A percentile compares a stretch with the other conserved stretches of the same genome.
phyloP scores from a whole-genome alignment of 495 filamentous ascomycete species.

The Tuber microsphaerosporum region DNA sequence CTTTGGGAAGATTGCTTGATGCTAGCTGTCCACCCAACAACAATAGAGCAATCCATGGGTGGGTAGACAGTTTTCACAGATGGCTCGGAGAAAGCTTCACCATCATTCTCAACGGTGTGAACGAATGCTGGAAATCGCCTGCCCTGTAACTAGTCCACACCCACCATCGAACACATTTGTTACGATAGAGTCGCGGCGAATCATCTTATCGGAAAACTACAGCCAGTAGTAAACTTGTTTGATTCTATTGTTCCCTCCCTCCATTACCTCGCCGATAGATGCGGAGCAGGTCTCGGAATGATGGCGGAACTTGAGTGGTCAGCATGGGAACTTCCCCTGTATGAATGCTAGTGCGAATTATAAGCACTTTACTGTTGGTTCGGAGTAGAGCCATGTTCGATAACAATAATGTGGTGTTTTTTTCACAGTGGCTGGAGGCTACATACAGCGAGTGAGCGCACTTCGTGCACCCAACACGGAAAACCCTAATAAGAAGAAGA shows the following conservation, averaged over 20 bases:
- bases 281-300: constrained; percentile 90
- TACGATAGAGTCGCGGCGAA: constrained; percentile 75
- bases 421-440: too few species aligned
- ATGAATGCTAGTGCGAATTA: constrained; percentile 41
- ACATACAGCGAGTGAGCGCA: too few species aligned
- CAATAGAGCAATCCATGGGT: constrained; percentile 98
- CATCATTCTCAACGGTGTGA: constrained; percentile 93
- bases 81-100: constrained; percentile 94
- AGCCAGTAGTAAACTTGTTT: constrained; percentile 96
- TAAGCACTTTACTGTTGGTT: too few species aligned
- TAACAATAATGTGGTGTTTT: too few species aligned
- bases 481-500: too few species aligned
- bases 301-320: constrained; percentile 82
- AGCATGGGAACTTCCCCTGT: constrained; percentile 65
- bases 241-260: constrained; percentile 86
- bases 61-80: constrained; percentile 91
- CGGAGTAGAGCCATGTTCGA: too few species aligned
- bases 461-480: too few species aligned
- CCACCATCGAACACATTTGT: constrained; percentile 84
- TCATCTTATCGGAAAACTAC: constrained; percentile 83
- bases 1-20: constrained; percentile 96
- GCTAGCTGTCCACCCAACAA: constrained; percentile 97
- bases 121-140: constrained; percentile 94
- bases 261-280: constrained; percentile 94
- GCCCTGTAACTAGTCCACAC: constrained; percentile 74